Evolutionary conservation across 2,329 filamentous ascomycete genomes (phyloP).

Genomic region (Ascochyta pisi): DNA sequence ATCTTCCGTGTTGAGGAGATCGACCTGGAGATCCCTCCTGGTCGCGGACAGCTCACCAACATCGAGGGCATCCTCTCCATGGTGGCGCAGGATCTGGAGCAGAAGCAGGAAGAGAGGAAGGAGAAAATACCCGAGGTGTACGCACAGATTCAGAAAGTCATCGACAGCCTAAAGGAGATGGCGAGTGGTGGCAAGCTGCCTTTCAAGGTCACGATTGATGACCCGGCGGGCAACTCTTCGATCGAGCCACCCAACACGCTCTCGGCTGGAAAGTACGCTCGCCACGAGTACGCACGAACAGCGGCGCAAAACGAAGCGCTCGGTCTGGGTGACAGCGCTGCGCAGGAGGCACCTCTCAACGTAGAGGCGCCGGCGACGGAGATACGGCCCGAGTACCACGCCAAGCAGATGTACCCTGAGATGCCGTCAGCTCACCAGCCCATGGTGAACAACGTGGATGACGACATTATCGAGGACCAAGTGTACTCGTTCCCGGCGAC

Average conservation of each 20-base stretch:
- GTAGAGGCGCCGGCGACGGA: slow-evolving; percentile 62
- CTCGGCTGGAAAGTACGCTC: slow-evolving; percentile 87
- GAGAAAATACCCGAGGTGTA: slow-evolving; percentile 78
- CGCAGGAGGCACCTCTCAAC: slow-evolving; percentile 34
- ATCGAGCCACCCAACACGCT: slow-evolving; percentile 82
- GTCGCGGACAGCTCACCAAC: slow-evolving; percentile 90
- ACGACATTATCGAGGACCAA: slow-evolving; percentile 90
- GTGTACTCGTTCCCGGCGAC: slow-evolving; percentile 91
- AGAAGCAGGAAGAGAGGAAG: slow-evolving; percentile 83
- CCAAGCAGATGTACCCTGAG: slow-evolving; percentile 53
- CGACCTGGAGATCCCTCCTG: slow-evolving; percentile 90
- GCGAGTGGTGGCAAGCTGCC: slow-evolving; percentile 79
- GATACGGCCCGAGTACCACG: slow-evolving; percentile 61
- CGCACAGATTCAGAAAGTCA: slow-evolving; percentile 77
- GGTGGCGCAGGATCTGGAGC: slow-evolving; percentile 79
- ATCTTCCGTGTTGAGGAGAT: slow-evolving; percentile 87
- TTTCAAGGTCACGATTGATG: slow-evolving; percentile 87
- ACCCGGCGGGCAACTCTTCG: slow-evolving; percentile 94
- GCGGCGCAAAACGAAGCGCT: slow-evolving; percentile 85
- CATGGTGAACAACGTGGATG: slow-evolving; percentile 55
- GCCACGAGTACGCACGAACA: slow-evolving; percentile 82
- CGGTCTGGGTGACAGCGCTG: slow-evolving; percentile 67
- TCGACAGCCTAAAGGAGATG: slow-evolving; percentile 78
- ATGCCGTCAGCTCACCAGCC: slow-evolving; percentile 44
- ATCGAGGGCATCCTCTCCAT: slow-evolving; percentile 84